phyloP scores from a whole-genome alignment of 768 basidiomycete species.

The Phlebiopsis flavidoalba region DNA sequence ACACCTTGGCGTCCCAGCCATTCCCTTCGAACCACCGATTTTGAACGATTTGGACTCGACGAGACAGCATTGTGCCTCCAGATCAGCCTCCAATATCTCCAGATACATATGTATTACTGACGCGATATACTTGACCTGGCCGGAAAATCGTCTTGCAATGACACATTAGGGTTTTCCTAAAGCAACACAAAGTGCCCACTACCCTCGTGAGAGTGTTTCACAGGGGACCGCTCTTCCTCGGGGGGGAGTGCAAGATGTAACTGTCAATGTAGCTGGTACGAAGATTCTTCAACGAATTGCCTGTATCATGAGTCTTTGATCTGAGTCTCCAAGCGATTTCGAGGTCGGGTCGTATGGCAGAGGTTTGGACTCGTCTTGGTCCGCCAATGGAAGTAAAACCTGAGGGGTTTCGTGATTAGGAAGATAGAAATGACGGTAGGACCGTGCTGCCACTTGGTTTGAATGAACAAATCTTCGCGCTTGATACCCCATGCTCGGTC shows the following conservation, averaged over 20 bases:
- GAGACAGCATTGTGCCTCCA: slow-evolving; percentile 46
- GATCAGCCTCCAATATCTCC: slow-evolving; percentile 41
- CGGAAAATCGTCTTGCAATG: slow-evolving; percentile 61
- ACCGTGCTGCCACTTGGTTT: too few relatives aligned
- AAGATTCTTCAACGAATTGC: slow-evolving; percentile 62
- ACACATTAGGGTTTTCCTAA: slow-evolving; percentile 56
- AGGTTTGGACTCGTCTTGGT: slow-evolving; percentile 63
- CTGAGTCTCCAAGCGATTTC: slow-evolving; percentile 51
- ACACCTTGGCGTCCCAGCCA: slow-evolving; percentile 63
- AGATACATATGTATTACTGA: slow-evolving; percentile 79
- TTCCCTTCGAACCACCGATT: slow-evolving; percentile 85
- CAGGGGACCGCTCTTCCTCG: too few relatives aligned
- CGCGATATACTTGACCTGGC: slow-evolving; percentile 56
- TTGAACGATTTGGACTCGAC: slow-evolving; percentile 65
- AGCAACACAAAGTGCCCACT: slow-evolving; percentile 67
- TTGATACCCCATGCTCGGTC: slow-evolving; percentile 52
- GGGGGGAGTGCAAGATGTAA: slow-evolving; percentile 74
- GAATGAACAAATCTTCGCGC: slow-evolving; percentile 69
- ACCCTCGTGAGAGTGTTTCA: slow-evolving; percentile 45
- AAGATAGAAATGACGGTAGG: too few relatives aligned
- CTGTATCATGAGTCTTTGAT: slow-evolving; percentile 56
- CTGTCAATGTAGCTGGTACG: slow-evolving; percentile 72
- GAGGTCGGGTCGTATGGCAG: slow-evolving; percentile 65
- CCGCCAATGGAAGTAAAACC: slow-evolving; percentile 72
- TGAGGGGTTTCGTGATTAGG: slow-evolving; percentile 21